Conservation (phyloP, 495 filamentous ascomycete genomes). For the Pyronema domesticum region DNA sequence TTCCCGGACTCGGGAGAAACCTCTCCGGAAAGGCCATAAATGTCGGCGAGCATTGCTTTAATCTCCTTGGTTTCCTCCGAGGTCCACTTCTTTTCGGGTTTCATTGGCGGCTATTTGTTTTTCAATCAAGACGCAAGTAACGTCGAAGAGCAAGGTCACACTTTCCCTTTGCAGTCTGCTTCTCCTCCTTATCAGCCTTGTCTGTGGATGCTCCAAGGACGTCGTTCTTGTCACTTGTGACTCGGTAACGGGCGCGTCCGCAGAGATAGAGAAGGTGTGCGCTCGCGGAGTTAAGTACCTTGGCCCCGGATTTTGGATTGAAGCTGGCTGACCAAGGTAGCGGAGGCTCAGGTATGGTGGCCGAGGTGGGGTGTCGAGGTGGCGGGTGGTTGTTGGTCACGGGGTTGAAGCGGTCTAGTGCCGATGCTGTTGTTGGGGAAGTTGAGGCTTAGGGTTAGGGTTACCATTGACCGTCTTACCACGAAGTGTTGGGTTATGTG, state of each 20-base stretch:
- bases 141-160: constrained; percentile 54
- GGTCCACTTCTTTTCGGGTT: too few relatives aligned
- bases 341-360: too few relatives aligned
- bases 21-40: constrained; percentile 57
- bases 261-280: constrained; percentile 90
- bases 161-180: constrained; percentile 26
- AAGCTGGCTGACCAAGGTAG: constrained; percentile 70
- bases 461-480: too few relatives aligned
- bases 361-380: too few relatives aligned
- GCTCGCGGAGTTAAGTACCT: constrained; percentile 69
- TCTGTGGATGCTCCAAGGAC: constrained; percentile 69
- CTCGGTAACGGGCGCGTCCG: constrained; percentile 78
- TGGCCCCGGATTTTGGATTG: constrained; percentile 73
- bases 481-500: too few relatives aligned
- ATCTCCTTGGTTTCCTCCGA: too few relatives aligned
- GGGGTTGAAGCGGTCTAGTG: too few relatives aligned
- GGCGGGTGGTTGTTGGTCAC: too few relatives aligned
- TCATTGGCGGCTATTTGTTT: constrained; percentile 42
- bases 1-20: constrained; percentile 86
- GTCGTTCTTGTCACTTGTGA: constrained; percentile 83
- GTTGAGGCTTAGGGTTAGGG: too few relatives aligned
- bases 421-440: too few relatives aligned
- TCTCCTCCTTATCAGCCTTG: constrained; percentile 28
- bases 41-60: constrained; percentile 41
- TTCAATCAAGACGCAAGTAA: constrained; percentile 64